These are phyloP conservation scores for Ampelomyces quisqualis DNA, from an alignment of 2,329 filamentous ascomycete species.

Conservation along the genomic window DNA sequence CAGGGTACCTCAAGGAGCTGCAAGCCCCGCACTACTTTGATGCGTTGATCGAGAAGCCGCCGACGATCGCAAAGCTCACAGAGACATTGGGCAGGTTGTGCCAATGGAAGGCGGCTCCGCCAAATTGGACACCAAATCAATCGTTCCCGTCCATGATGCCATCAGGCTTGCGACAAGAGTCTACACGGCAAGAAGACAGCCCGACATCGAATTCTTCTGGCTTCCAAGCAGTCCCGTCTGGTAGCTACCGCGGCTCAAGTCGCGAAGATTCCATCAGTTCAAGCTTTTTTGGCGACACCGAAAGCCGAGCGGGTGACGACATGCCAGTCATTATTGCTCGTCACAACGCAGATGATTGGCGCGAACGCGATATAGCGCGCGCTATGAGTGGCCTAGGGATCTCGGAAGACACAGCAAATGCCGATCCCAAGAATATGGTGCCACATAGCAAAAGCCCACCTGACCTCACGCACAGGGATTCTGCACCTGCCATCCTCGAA, in stretches of 20 bases:
- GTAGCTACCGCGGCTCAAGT: conserved; percentile 76
- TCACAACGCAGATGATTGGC: conserved; percentile 75
- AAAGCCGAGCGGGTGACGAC: conserved; percentile 73
- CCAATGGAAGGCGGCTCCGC: conserved; percentile 83
- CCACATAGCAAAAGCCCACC: conserved; percentile 38
- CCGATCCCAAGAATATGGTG: conserved; percentile 36
- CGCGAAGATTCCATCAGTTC: conserved; percentile 87
- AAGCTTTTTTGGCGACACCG: conserved; percentile 82
- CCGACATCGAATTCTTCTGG: conserved; percentile 78
- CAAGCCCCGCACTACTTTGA: conserved; percentile 96
- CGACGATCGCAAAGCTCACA: conserved; percentile 84
- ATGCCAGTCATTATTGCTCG: conserved; percentile 73
- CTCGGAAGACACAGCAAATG: conserved; percentile 59
- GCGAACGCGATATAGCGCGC: conserved; percentile 56
- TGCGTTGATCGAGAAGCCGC: conserved; percentile 92
- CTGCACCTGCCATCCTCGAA: conserved; percentile 62
- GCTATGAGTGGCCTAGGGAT: conserved; percentile 72
- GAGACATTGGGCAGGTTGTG: conserved; percentile 86
- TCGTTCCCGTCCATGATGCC: conserved; percentile 51
- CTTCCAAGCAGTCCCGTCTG: conserved; percentile 68
- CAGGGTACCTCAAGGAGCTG: conserved; percentile 95
- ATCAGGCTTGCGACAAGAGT: conserved; percentile 66
- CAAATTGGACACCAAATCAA: conserved; percentile 53
- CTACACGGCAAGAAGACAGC: conserved; percentile 69
- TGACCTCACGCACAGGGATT: conserved; percentile 49